Conservation (phyloP, 106 monocot genomes). For the Iris macrosiphon region DNA sequence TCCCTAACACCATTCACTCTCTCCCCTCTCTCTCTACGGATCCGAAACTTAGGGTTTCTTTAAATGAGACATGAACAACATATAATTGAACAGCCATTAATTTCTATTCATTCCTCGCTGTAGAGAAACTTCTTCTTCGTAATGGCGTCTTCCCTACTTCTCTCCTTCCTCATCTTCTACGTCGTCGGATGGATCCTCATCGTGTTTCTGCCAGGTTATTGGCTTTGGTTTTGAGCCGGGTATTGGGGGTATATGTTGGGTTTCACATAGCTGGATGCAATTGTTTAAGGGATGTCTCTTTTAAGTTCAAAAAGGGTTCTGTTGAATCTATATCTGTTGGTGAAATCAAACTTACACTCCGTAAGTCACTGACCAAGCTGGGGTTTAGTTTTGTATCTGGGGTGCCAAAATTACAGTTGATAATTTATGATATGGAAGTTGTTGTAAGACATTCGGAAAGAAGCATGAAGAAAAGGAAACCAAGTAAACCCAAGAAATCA, state of each 20-base stretch:
- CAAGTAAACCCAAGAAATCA: constrained; percentile 32
- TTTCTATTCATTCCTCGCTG: too few species aligned
- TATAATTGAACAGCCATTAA: too few species aligned
- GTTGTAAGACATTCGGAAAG: constrained; percentile 34
- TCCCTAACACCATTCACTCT: too few species aligned
- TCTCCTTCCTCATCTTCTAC: too few species aligned
- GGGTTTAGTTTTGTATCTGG: constrained; percentile 68
- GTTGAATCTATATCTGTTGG: constrained; percentile 86
- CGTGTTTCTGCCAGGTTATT: constrained; percentile 59
- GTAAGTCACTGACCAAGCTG: constrained; percentile 48
- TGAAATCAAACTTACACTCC: constrained; percentile 78
- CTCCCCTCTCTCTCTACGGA: too few species aligned
- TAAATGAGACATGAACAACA: too few species aligned
- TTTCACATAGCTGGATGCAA: constrained; percentile 76
- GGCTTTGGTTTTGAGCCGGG: constrained; percentile 62
- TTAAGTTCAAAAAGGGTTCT: constrained; percentile 74
- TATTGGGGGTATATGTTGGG: constrained; percentile 44
- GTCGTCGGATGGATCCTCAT: too few species aligned
- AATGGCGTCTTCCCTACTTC: too few species aligned
- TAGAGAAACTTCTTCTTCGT: too few species aligned
- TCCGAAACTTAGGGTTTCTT: too few species aligned
- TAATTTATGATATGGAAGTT: constrained; percentile 79
- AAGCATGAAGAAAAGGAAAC: constrained; percentile 29
- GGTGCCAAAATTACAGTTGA: constrained; percentile 74
- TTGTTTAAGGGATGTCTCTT: constrained; percentile 55